A percentile compares a stretch with the other conserved stretches of the same genome.
Evolutionary conservation across 2,329 filamentous ascomycete genomes (phyloP).

Genomic region (Sporothrix dimorphospora): DNA sequence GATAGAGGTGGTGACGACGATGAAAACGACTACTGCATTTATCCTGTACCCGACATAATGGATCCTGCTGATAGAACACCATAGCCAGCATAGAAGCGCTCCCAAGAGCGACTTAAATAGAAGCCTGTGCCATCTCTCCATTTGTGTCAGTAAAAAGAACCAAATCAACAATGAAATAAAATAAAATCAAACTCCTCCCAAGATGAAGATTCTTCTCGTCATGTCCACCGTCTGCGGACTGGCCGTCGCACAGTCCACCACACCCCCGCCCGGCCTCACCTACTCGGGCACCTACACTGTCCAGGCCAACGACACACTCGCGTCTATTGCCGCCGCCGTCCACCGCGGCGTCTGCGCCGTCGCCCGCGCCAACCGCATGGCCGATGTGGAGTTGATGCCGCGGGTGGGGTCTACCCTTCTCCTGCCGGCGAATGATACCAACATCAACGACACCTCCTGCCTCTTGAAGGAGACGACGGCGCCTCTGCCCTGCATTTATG

Average conservation of each 20-base stretch:
- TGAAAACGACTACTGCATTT: neutral
- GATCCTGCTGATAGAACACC: neutral
- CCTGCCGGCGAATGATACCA: no score
- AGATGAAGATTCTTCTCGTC: neutral
- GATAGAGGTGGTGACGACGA: neutral
- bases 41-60: neutral
- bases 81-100: neutral
- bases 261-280: neutral
- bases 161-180: neutral
- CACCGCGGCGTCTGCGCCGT: neutral
- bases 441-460: neutral
- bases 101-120: neutral
- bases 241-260: neutral
- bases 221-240: neutral
- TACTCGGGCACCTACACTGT: neutral
- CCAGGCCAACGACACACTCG: neutral
- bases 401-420: neutral
- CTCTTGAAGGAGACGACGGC: neutral
- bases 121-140: neutral
- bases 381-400: neutral
- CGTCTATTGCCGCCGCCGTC: neutral
- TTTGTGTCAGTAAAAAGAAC: neutral
- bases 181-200: neutral
- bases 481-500: neutral
- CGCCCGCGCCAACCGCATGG: neutral